A percentile compares a stretch with the other conserved stretches of the same genome.
Evolutionary conservation across 1,139 yeast genomes (phyloP).

Genomic region (Suhomyces coccinellae): DNA sequence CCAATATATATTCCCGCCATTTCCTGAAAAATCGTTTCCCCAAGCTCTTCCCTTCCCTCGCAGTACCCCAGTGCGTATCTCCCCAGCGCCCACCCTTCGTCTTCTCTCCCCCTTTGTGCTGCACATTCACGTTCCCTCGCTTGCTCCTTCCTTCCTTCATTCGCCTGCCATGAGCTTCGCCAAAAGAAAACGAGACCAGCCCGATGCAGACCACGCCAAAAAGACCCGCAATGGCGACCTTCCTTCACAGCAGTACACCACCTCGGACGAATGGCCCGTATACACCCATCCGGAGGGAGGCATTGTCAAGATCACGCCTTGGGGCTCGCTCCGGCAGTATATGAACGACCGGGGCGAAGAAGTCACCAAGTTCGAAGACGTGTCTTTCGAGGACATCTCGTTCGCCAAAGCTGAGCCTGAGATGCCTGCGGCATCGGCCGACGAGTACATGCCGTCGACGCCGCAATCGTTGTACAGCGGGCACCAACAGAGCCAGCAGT

Average conservation of each 20-base stretch:
- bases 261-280: conserved; percentile 56
- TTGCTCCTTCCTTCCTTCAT: background rate
- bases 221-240: conserved; percentile 25
- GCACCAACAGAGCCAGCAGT: conserved; percentile 11
- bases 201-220: conserved; percentile 22
- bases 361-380: conserved; percentile 45
- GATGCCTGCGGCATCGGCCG: conserved; percentile 9
- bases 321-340: conserved; percentile 49
- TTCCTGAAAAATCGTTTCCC: conserved; percentile 2
- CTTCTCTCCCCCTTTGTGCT: background rate
- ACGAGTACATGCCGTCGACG: conserved; percentile 32
- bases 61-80: background rate
- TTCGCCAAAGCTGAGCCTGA: conserved; percentile 18
- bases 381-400: conserved; percentile 39
- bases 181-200: conserved; percentile 31
- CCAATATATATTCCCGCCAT: conserved; percentile 1
- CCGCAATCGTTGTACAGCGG: conserved; percentile 35
- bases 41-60: conserved; percentile 1
- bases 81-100: background rate
- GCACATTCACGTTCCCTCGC: background rate
- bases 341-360: conserved; percentile 36
- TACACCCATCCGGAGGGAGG: conserved; percentile 69
- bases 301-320: conserved; percentile 60
- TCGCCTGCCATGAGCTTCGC: conserved; percentile 18
- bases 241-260: conserved; percentile 20